Conservation (phyloP, 345 rosid genomes). For the Geranium rotundifolium region DNA sequence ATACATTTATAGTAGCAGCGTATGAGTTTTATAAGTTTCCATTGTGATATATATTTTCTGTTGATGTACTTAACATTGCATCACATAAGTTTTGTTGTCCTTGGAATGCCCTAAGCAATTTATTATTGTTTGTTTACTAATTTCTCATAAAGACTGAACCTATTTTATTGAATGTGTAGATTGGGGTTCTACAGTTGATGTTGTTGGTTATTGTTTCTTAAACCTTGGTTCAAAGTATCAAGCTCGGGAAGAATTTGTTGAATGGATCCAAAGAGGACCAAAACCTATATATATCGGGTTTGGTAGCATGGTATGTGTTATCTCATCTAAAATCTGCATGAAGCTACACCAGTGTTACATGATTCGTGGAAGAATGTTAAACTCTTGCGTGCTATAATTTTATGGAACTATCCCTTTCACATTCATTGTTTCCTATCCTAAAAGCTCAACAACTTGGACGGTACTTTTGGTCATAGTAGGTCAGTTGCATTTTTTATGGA, state of each 20-base stretch:
- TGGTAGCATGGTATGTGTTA: constrained; percentile 86
- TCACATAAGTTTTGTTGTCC: not conserved
- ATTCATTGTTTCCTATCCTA: no score
- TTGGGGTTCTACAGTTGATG: constrained; percentile 90
- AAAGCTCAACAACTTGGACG: no score
- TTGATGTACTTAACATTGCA: not conserved
- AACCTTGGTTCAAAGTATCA: constrained; percentile 76
- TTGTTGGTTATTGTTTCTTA: constrained; percentile 90
- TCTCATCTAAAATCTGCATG: not conserved
- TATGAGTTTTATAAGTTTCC: not conserved
- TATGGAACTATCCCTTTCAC: no score
- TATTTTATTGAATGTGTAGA: constrained; percentile 40
- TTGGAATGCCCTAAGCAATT: constrained; percentile 1
- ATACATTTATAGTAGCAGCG: not conserved
- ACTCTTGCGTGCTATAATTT: no score
- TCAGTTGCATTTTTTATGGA: no score
- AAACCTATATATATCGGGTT: constrained; percentile 87
- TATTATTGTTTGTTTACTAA: constrained; percentile 1
- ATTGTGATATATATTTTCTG: not conserved
- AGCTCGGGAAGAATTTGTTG: constrained; percentile 50
- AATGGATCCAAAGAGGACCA: constrained; percentile 70
- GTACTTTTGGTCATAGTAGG: no score
- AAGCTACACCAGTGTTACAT: no score
- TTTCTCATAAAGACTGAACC: constrained; percentile 6
- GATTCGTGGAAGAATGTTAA: no score